Evolutionary conservation across 2,329 filamentous ascomycete genomes (phyloP).

Genomic region (Pyricularia sp.): DNA sequence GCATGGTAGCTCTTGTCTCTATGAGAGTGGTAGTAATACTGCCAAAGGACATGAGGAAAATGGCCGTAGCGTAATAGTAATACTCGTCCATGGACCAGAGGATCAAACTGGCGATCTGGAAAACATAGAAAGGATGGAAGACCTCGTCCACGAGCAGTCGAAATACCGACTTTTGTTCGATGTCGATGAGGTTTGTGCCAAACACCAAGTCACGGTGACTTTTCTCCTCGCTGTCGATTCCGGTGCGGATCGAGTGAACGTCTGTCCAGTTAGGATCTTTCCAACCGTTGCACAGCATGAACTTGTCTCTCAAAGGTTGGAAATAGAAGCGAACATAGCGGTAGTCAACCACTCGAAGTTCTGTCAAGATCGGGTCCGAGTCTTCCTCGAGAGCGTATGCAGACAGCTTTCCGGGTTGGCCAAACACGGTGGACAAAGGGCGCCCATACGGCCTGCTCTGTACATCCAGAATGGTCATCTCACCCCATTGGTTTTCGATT

Average conservation of each 20-base stretch:
- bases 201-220: constrained; percentile 74
- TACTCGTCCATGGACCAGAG: constrained; percentile 95
- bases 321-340: constrained; percentile 90
- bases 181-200: constrained; percentile 80
- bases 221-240: constrained; percentile 82
- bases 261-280: constrained; percentile 85
- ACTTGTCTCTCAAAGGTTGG: constrained; percentile 80
- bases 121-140: constrained; percentile 96
- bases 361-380: constrained; percentile 62
- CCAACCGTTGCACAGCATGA: constrained; percentile 78
- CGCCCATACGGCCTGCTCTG: constrained; percentile 39
- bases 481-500: constrained; percentile 92
- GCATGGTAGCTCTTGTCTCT: constrained; percentile 90
- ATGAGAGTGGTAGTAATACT: constrained; percentile 83
- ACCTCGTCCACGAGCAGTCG: constrained; percentile 87
- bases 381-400: constrained; percentile 47
- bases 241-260: constrained; percentile 58
- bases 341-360: constrained; percentile 74
- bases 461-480: constrained; percentile 68
- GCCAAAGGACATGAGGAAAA: constrained; percentile 85
- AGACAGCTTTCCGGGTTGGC: constrained; percentile 47
- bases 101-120: constrained; percentile 86
- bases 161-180: constrained; percentile 72
- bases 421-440: constrained; percentile 51
- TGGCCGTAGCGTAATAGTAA: constrained; percentile 93